These are phyloP conservation scores for Boletales sp. DNA, from an alignment of 768 basidiomycete species.

Conservation along the genomic window DNA sequence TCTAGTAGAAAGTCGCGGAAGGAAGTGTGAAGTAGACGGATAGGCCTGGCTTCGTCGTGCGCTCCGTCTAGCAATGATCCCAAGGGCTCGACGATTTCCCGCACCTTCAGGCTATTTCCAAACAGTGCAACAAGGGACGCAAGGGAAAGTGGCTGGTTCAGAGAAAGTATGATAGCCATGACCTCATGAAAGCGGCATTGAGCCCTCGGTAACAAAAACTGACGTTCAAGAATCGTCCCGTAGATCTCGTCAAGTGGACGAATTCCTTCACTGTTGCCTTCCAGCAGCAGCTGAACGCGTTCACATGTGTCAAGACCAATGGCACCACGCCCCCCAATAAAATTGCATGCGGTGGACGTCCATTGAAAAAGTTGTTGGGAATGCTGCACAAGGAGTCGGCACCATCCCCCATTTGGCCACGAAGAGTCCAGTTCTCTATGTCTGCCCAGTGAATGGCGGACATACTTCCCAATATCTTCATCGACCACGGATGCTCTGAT, in stretches of 20 bases:
- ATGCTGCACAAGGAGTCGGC: constrained; percentile 4
- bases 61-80: constrained; percentile 1
- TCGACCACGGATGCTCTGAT: not conserved
- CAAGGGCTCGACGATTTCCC: not conserved
- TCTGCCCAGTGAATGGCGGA: not conserved
- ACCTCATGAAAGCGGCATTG: not conserved
- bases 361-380: constrained; percentile 24
- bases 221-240: not conserved
- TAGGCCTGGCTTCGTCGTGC: not conserved
- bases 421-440: not conserved
- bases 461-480: not conserved
- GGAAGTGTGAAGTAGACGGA: not conserved
- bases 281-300: not conserved
- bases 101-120: not conserved
- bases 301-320: not conserved
- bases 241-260: not conserved
- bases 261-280: not conserved
- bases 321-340: constrained; percentile 4
- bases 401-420: constrained; percentile 4
- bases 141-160: not conserved
- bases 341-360: constrained; percentile 19
- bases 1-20: constrained; percentile 3
- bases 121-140: not conserved
- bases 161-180: not conserved
- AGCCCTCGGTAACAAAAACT: not conserved